Conservation (phyloP, 2,329 filamentous ascomycete species). For the Dactylellina haptotyla region DNA sequence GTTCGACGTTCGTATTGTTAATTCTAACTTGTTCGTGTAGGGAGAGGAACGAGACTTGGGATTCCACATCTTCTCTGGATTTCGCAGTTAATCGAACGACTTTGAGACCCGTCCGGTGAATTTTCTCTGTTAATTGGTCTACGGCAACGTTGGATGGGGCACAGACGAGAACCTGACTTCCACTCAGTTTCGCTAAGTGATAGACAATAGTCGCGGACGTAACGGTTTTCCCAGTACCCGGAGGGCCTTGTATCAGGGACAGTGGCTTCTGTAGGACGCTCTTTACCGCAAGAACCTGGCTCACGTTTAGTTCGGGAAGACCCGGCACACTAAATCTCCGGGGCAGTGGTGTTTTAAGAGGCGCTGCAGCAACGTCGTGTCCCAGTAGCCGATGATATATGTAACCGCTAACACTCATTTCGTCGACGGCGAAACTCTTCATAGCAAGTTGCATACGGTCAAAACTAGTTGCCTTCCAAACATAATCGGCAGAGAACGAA, state of each 20-base stretch:
- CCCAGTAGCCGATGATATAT: constrained; percentile 97
- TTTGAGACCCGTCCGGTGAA: constrained; percentile 93
- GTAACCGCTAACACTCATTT: constrained; percentile 97
- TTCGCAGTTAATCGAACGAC: constrained; percentile 98
- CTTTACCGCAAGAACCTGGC: constrained; percentile 96
- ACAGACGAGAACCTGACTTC: constrained; percentile 92
- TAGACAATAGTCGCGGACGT: constrained; percentile 99
- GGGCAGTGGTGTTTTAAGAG: constrained; percentile 93
- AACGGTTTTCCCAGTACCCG: constrained; percentile 97
- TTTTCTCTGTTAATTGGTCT: constrained; percentile 96
- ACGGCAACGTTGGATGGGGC: constrained; percentile 98
- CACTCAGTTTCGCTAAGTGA: constrained; percentile 93
- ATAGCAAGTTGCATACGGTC: constrained; percentile 99
- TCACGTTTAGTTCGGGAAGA: constrained; percentile 91
- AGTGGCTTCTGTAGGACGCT: constrained; percentile 92
- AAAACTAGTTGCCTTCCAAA: constrained; percentile 99
- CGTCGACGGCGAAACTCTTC: constrained; percentile 98
- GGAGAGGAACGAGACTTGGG: constrained; percentile 94
- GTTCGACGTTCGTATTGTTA: constrained; percentile 94
- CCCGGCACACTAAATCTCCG: constrained; percentile 97
- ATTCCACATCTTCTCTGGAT: constrained; percentile 97
- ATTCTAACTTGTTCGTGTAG: constrained; percentile 97
- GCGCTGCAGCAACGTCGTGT: constrained; percentile 90
- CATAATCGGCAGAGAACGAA: constrained; percentile 98
- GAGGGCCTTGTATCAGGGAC: constrained; percentile 94